phyloP scores from a whole-genome alignment of 73 alveolate species.

The Urostyla sp. region DNA sequence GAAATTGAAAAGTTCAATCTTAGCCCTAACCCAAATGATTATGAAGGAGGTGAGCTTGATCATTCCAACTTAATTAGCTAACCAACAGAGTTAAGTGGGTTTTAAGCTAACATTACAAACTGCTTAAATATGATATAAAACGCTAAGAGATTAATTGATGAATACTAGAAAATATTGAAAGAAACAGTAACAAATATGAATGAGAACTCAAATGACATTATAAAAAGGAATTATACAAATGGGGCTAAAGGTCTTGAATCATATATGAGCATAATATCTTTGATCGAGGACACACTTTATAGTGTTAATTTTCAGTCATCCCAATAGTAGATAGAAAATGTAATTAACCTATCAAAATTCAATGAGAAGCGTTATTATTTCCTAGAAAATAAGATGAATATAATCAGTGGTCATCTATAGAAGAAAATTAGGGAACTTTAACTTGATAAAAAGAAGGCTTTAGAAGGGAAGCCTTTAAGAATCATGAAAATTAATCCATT shows the following conservation, averaged over 20 bases:
- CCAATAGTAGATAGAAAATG: neutral
- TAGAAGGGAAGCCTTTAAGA: constrained; percentile 1
- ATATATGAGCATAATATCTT: constrained; percentile 3
- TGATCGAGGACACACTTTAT: constrained; percentile 10
- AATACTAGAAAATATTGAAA: constrained; percentile 16
- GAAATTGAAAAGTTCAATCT: constrained; percentile 4
- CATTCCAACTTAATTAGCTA: neutral
- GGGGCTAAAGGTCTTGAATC: constrained; percentile 37
- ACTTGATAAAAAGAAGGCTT: constrained; percentile 4
- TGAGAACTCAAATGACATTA: constrained; percentile 53
- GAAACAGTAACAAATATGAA: constrained; percentile 5
- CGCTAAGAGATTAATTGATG: constrained; percentile 3
- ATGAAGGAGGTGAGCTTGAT: neutral
- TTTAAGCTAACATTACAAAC: constrained; percentile 33
- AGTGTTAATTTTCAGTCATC: neutral
- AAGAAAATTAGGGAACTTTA: constrained; percentile 7
- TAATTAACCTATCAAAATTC: constrained; percentile 1
- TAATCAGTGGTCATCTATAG: neutral
- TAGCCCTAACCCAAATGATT: constrained; percentile 21
- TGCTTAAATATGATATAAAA: constrained; percentile 22
- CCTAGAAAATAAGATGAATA: constrained; percentile 25
- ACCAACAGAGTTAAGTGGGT: neutral
- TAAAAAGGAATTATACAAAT: neutral
- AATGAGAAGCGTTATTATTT: constrained; percentile 40
- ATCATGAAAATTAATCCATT: constrained; percentile 41